A percentile compares a stretch with the other conserved stretches of the same genome.
phyloP scores from a whole-genome alignment of 768 basidiomycete genomes.

The Cantharellus anzutake region DNA sequence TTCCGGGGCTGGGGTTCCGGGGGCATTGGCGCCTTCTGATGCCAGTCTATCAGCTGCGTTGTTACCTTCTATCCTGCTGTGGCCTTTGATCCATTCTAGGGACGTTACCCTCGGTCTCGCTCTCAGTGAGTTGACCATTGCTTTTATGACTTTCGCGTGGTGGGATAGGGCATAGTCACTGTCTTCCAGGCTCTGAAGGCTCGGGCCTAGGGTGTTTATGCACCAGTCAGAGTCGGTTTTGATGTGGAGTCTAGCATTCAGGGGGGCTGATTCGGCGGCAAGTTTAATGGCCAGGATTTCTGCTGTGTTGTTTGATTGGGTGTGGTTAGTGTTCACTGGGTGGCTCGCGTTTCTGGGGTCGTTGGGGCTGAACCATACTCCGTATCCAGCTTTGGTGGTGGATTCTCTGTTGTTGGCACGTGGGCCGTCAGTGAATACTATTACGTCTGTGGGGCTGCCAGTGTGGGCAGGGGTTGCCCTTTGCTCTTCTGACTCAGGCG shows the following conservation, averaged over 20 bases:
- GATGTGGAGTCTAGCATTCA: background rate
- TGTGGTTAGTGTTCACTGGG: background rate
- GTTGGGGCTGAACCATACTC: background rate
- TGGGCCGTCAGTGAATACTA: background rate
- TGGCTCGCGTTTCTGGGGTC: background rate
- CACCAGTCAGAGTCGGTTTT: too few relatives aligned
- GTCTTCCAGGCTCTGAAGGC: background rate
- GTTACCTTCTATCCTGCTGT: background rate
- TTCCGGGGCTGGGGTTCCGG: background rate
- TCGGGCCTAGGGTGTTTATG: background rate
- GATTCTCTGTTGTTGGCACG: background rate
- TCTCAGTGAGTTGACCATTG: background rate
- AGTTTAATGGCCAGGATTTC: background rate
- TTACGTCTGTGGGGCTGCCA: too few relatives aligned
- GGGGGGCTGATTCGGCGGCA: background rate
- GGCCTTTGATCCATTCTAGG: background rate
- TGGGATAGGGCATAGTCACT: background rate
- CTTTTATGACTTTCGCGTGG: background rate
- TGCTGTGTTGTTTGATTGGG: background rate
- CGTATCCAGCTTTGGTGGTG: background rate
- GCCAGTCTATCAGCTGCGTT: background rate
- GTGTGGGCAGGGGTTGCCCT: too few relatives aligned
- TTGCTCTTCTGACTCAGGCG: too few relatives aligned
- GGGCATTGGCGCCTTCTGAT: background rate
- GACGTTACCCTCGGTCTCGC: background rate